These are phyloP conservation scores for Diospyros kaki DNA, from an alignment of 148 eudicot species.

Conservation along the genomic window DNA sequence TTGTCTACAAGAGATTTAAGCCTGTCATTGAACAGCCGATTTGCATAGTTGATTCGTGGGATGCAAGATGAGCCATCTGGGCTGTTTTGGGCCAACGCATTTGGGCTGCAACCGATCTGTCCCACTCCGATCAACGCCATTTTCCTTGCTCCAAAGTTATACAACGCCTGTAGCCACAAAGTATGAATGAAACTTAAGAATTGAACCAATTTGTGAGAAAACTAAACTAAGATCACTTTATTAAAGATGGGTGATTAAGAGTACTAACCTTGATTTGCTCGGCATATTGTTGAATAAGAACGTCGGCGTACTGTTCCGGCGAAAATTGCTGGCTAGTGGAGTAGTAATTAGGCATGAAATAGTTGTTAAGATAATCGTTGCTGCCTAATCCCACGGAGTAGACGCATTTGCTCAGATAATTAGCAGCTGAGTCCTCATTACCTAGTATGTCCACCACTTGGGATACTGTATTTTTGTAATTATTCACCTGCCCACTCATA, in stretches of 20 bases:
- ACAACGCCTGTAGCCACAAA: slow-evolving; percentile 29
- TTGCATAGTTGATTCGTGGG: slow-evolving; percentile 31
- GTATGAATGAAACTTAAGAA: not conserved
- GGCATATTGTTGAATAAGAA: too few relatives aligned
- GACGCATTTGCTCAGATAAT: slow-evolving; percentile 42
- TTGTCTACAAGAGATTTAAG: slow-evolving; percentile 36
- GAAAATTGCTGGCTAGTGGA: too few relatives aligned
- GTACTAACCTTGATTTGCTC: too few relatives aligned
- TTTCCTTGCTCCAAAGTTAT: slow-evolving; percentile 51
- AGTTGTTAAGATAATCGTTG: slow-evolving; percentile 59
- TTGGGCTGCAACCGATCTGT: slow-evolving; percentile 63
- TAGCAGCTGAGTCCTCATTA: slow-evolving; percentile 28
- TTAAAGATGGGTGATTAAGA: too few relatives aligned
- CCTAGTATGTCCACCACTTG: slow-evolving; percentile 45
- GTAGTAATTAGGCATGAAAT: not conserved
- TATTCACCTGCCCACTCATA: slow-evolving; percentile 38
- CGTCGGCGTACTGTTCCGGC: too few relatives aligned
- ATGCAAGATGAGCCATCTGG: slow-evolving; percentile 57
- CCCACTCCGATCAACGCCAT: slow-evolving; percentile 42
- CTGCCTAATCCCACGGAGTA: slow-evolving; percentile 53
- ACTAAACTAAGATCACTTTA: too few relatives aligned
- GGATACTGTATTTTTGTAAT: slow-evolving; percentile 42
- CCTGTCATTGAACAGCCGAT: slow-evolving; percentile 31
- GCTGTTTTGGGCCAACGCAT: not conserved
- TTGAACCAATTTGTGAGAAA: not conserved